These are phyloP conservation scores for Emericellopsis atlantica DNA, from an alignment of 2,329 filamentous ascomycete species.

Conservation along the genomic window DNA sequence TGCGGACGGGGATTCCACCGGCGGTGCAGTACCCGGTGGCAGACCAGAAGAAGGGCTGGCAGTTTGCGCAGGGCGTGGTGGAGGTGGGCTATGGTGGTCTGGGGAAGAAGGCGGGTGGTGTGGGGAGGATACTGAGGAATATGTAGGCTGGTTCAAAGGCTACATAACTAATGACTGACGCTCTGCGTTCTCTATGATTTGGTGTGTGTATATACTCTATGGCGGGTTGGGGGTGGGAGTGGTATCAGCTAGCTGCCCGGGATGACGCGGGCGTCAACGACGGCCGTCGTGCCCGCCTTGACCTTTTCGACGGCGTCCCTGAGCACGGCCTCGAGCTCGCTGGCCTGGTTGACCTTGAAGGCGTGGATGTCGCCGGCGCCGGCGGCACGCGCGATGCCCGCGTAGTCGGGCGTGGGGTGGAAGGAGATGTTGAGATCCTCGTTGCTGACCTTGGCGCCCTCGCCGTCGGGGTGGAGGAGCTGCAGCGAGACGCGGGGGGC, in stretches of 20 bases:
- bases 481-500: conserved; percentile 24
- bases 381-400: conserved; percentile 45
- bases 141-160: conserved; percentile 11
- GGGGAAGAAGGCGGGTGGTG: conserved; percentile 23
- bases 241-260: conserved; percentile 1
- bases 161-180: too few species aligned
- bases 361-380: conserved; percentile 40
- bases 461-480: conserved; percentile 29
- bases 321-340: conserved; percentile 33
- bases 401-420: conserved; percentile 27
- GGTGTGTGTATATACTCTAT: too few species aligned
- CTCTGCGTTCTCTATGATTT: too few species aligned
- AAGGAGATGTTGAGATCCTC: conserved; percentile 35
- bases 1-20: conserved; percentile 67
- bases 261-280: conserved; percentile 26
- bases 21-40: conserved; percentile 71
- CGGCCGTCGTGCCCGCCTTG: conserved; percentile 35
- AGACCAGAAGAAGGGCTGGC: conserved; percentile 51
- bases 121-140: conserved; percentile 29
- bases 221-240: too few species aligned
- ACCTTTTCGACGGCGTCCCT: conserved; percentile 37
- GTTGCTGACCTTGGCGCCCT: conserved; percentile 25
- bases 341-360: conserved; percentile 30
- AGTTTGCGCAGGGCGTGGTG: conserved; percentile 48
- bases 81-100: conserved; percentile 43